phyloP scores from a whole-genome alignment of 129 eudicot species.

The Arctium lappa region DNA sequence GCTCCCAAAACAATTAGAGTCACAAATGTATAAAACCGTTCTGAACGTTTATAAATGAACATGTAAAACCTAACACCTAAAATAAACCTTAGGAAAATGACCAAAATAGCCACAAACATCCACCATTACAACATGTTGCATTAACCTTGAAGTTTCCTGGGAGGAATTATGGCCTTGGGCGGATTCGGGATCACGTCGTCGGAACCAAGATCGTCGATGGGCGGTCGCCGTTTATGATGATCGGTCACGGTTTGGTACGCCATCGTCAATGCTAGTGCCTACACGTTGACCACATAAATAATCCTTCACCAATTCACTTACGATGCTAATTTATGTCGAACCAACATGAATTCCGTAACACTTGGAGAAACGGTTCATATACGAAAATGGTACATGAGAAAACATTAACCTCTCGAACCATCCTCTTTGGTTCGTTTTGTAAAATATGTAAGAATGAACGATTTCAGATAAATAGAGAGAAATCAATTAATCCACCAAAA shows the following conservation, averaged over 20 bases:
- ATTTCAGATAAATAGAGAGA: not conserved
- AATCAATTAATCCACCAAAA: not conserved
- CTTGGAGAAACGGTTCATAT: not conserved
- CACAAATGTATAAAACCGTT: not conserved
- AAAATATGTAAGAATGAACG: not conserved
- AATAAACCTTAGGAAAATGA: not conserved
- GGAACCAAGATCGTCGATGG: conserved; percentile 65
- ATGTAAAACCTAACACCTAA: not conserved
- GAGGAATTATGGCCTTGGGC: conserved; percentile 47
- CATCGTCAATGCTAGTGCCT: conserved; percentile 89
- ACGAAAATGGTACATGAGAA: not conserved
- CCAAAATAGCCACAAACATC: too few species aligned
- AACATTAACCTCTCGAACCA: not conserved
- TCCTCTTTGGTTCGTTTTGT: not conserved
- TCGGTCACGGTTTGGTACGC: conserved; percentile 68
- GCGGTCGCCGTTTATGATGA: conserved; percentile 83
- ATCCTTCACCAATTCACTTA: not conserved
- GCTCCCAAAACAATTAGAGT: not conserved
- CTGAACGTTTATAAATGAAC: not conserved
- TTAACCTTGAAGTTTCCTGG: conserved; percentile 45
- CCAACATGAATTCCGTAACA: not conserved
- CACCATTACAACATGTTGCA: not conserved
- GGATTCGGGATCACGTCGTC: conserved; percentile 61
- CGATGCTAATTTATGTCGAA: not conserved
- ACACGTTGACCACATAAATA: conserved; percentile 3